Base-by-base conservation (phyloP, 495 filamentous ascomycete genomes). In the Podospora anserina region DNA sequence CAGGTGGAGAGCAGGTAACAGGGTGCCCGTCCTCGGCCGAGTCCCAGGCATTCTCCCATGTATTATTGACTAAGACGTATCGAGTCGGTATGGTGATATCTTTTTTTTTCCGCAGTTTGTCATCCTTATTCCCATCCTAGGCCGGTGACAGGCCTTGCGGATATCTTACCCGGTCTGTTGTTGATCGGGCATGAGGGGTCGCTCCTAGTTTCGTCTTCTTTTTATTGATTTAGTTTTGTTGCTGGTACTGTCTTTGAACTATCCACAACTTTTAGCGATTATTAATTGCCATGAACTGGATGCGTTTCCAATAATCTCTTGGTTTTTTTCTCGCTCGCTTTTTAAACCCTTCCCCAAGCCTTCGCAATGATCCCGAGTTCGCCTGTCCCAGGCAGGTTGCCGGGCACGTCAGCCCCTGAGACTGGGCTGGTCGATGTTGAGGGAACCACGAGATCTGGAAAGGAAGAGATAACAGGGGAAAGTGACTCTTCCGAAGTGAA, bases 401-500 rank as follows among this genome's bases (percentile, higher is more conserved):
- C 39, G 15, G 39, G 39, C 5, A 49, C 39, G 39, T 49, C 39
- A 13, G 39, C 9, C 5, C 39, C 57, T 49, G 27, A 70, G 3
- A 13, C 26, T 26, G 4, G 20, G 15, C 7, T 20, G 11, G 59
- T 13, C 23, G 53, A n/a, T 15, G 23, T 32, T 6, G n/a, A 56
- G 3, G 28, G 53, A 59, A 64, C 71, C 49, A 70, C 70, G 49
- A 61, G 61, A n/a, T n/a, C 26, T 13, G 67, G 63, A 7, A 66
- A 63, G 23, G 70, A 73, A 1, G 72, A 69, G 16, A 73, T 66
- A 13, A 70, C 69, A 55, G 60, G 61, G 0, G 72, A 76, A 0
- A 74, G 71, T 28, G 74, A 75, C 18, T 74, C 72, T 11, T 64
- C 67, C 11, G 62, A 61, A 20, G 70, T 72, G 55, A 66, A 65